A percentile compares a stretch with the other conserved stretches of the same genome.
These are phyloP conservation scores for Rhodotorula mucilaginosa DNA, from an alignment of 1,284 basidiomycete genomes.

Conservation along the genomic window DNA sequence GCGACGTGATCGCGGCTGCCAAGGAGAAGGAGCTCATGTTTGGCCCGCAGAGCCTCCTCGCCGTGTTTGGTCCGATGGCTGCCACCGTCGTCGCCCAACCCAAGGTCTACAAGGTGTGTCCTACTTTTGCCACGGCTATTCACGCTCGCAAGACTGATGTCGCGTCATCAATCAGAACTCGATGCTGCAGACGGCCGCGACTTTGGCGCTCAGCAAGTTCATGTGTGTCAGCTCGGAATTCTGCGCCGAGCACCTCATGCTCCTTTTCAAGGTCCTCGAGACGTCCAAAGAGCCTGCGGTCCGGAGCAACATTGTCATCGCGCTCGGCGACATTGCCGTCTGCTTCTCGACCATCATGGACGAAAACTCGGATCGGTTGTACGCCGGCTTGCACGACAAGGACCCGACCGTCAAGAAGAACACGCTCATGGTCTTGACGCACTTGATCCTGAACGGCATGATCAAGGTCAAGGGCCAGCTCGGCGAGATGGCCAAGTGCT, in stretches of 20 bases:
- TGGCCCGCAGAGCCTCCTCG: conserved; percentile 76
- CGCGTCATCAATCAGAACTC: conserved; percentile 62
- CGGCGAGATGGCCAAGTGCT: conserved; percentile 98
- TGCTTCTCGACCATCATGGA: conserved; percentile 95
- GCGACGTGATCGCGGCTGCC: conserved; percentile 78
- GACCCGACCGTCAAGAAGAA: conserved; percentile 96
- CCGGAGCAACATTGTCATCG: conserved; percentile 93
- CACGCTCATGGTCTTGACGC: conserved; percentile 97
- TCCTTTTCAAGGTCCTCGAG: conserved; percentile 91
- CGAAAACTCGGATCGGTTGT: conserved; percentile 93
- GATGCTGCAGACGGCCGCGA: conserved; percentile 79
- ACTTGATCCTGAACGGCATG: conserved; percentile 97
- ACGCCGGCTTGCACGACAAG: conserved; percentile 83
- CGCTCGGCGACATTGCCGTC: conserved; percentile 92
- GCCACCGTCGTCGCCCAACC: conserved; percentile 81
- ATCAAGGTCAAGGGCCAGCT: conserved; percentile 99
- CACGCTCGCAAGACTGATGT: too few relatives aligned
- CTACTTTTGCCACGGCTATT: too few relatives aligned
- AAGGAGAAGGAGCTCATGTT: conserved; percentile 86
- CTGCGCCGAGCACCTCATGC: conserved; percentile 82
- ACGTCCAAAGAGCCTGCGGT: conserved; percentile 84
- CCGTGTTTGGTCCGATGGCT: conserved; percentile 83
- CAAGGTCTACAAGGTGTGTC: conserved; percentile 69
- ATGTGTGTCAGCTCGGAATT: conserved; percentile 92
- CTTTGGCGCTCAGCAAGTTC: conserved; percentile 88